Evolutionary conservation across 345 rosid species (phyloP), one percentile per base, ranked within the genome.

Genomic region (Corchorus capsularis): DNA sequence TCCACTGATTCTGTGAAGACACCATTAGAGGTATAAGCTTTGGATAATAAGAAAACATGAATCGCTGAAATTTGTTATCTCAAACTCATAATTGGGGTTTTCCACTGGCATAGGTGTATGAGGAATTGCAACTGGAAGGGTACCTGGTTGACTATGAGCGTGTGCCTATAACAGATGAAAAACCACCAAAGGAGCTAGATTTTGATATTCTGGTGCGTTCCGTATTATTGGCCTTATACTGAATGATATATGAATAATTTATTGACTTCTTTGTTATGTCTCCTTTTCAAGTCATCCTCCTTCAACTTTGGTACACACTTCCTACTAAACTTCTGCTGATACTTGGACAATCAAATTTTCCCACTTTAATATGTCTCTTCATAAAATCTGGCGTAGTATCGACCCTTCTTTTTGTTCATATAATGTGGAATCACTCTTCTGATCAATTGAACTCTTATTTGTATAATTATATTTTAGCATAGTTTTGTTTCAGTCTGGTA

Each of bases 161-260:
- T 45, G 97, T 95, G 78, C 99, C 99, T 60, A 81, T 95, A 82
- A 95, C 98, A 2, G 98, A 96, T 86, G 99, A 96, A 83, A 96
- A 93, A 75, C 83, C 99, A 77, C 98, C 99, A 39, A 91, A 93
- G 86, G 98, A 96, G 81, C 82, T 81, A 45, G 99, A 93, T 88
- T 92, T 95, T 65, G 99, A 95, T 86, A 88, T 76, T 75, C 72
- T 93, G 86, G 99, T 96, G 82, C 85, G 96, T 86, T 71, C 73
- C 79, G 39, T 75, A 67, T 49, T 77, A 52, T 78, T 60, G 65
- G 16, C 68, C 55, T 78, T 49, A 67, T 46, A 7, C 80, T 63
- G 50, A 10, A 22, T 54, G 22, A 16, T 70, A 20, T 35, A 47
- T 52, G 71, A 50, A 37, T 52, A 16, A 45, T 27, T 46, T 11